Evolutionary conservation across 208 protist species (phyloP).

Genomic region (Phytomonas francai): DNA sequence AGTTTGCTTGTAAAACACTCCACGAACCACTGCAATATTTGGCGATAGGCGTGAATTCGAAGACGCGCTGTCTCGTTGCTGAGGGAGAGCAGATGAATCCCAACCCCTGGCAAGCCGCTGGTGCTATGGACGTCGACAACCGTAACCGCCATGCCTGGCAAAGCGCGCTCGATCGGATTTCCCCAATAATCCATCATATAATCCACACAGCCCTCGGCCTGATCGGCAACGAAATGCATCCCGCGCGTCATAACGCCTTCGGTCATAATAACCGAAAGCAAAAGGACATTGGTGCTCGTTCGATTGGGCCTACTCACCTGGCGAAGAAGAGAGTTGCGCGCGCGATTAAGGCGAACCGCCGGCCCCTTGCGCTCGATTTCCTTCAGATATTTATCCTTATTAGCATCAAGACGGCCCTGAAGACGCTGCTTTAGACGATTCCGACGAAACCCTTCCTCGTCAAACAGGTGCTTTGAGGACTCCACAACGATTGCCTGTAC

Average conservation of each 20-base stretch:
- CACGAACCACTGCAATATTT: conserved; percentile 79
- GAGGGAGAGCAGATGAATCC: conserved; percentile 72
- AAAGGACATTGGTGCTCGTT: conserved; percentile 65
- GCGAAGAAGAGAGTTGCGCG: conserved; percentile 16
- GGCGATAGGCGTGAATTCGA: conserved; percentile 62
- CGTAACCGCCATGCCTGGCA: conserved; percentile 80
- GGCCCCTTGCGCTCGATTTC: conserved; percentile 35
- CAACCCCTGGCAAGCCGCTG: conserved; percentile 69
- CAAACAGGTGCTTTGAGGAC: conserved; percentile 86
- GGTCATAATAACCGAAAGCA: conserved; percentile 62
- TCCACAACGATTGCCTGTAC: conserved; percentile 81
- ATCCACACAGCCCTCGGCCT: conserved; percentile 69
- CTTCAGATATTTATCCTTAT: conserved; percentile 12
- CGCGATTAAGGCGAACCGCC: conserved; percentile 25
- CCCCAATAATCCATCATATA: conserved; percentile 74
- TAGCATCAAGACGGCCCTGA: conserved; percentile 37
- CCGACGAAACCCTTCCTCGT: conserved; percentile 79
- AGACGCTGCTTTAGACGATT: conserved; percentile 36
- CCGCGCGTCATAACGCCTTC: conserved; percentile 72
- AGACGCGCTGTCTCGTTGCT: conserved; percentile 29
- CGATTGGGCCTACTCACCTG: conserved; percentile 49
- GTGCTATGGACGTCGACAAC: conserved; percentile 70
- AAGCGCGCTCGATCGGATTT: conserved; percentile 43
- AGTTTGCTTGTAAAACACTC: conserved; percentile 64
- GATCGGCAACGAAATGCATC: conserved; percentile 83